Evolutionary conservation across 1,139 yeast species (phyloP).

Genomic region (Magnusiomyces suaveolens): DNA sequence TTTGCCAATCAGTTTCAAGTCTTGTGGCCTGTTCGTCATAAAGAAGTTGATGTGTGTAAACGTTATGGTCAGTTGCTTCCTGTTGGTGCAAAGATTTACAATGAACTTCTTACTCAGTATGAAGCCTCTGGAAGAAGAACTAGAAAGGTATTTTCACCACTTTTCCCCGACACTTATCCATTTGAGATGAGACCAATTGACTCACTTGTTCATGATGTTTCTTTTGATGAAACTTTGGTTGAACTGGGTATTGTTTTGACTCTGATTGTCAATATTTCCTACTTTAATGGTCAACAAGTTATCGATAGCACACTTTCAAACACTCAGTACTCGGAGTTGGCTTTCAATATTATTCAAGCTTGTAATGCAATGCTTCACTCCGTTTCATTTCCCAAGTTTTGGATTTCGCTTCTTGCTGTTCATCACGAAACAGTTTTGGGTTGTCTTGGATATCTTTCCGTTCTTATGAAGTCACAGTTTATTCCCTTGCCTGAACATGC

Average conservation of each 20-base stretch:
- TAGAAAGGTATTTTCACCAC: constrained; percentile 26
- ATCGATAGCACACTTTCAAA: constrained; percentile 45
- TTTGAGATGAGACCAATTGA: constrained; percentile 60
- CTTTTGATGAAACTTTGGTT: constrained; percentile 60
- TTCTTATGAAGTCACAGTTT: constrained; percentile 29
- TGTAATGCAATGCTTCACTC: constrained; percentile 33
- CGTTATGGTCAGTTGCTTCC: constrained; percentile 29
- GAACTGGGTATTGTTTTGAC: constrained; percentile 48
- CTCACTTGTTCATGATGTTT: constrained; percentile 62
- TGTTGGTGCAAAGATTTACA: constrained; percentile 27
- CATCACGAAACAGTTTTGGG: constrained; percentile 49
- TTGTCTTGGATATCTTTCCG: constrained; percentile 48
- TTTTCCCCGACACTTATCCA: constrained; percentile 65
- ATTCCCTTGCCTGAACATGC: constrained; percentile 50
- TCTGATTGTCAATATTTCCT: constrained; percentile 27
- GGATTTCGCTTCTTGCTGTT: constrained; percentile 30
- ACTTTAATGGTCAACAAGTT: constrained; percentile 42
- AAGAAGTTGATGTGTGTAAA: constrained; percentile 25
- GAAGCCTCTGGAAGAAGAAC: constrained; percentile 15
- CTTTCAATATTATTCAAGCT: constrained; percentile 32
- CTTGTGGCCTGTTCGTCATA: constrained; percentile 27
- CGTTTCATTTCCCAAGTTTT: constrained; percentile 35
- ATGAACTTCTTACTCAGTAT: constrained; percentile 23
- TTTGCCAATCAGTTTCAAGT: constrained; percentile 28
- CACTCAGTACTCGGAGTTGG: constrained; percentile 32